Conservation (phyloP, 208 protist genomes). For the Porcisia hertigi region DNA sequence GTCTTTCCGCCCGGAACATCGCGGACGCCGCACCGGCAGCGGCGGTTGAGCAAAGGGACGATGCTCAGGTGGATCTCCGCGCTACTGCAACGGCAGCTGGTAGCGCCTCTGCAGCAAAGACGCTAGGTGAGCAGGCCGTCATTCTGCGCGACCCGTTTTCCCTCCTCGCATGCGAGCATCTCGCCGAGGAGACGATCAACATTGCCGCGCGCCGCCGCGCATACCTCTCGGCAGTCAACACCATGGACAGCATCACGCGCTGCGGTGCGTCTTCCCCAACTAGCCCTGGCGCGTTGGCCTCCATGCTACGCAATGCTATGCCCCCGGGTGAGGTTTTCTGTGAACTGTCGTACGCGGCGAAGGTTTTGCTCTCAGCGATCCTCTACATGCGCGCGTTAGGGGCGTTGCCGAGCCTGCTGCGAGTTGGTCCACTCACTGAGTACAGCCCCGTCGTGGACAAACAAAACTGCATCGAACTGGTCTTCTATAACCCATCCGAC, state of each 20-base stretch:
- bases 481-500: slow-evolving; percentile 59
- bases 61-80: background rate
- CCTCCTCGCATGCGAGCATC: slow-evolving; percentile 55
- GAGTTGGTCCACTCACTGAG: slow-evolving; percentile 59
- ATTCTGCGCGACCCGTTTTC: slow-evolving; percentile 49
- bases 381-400: slow-evolving; percentile 82
- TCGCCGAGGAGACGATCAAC: slow-evolving; percentile 35
- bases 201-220: slow-evolving; percentile 20
- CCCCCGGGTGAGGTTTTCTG: slow-evolving; percentile 41
- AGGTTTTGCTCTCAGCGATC: slow-evolving; percentile 67
- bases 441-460: slow-evolving; percentile 72
- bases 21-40: background rate
- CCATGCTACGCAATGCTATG: slow-evolving; percentile 30
- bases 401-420: slow-evolving; percentile 76
- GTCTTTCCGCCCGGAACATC: background rate
- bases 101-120: background rate
- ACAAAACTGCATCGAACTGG: slow-evolving; percentile 82
- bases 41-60: background rate
- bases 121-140: slow-evolving; percentile 46
- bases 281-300: slow-evolving; percentile 7
- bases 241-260: slow-evolving; percentile 7
- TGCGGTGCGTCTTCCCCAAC: background rate
- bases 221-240: slow-evolving; percentile 23
- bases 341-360: slow-evolving; percentile 63
- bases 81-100: too few relatives aligned